Evolutionary conservation across 2,329 filamentous ascomycete genomes (phyloP), one percentile per base, ranked within the genome.

Genomic region (Neocatenulostroma microsporum): DNA sequence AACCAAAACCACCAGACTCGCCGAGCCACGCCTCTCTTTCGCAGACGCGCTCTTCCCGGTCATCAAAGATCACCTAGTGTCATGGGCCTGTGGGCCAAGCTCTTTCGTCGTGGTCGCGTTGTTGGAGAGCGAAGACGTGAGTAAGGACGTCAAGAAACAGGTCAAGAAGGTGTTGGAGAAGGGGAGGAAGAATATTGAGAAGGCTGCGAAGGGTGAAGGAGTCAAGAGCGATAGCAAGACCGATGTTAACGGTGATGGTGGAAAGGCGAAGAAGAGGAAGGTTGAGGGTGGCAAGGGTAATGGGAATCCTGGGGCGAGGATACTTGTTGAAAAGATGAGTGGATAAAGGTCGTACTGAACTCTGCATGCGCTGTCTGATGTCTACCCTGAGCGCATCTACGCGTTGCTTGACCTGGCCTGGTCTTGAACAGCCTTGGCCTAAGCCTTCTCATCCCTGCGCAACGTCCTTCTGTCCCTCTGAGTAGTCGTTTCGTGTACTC

Each of bases 51-150:
- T 98, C n/a, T 96, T 89, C 58, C 77, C 80, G 5, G 68, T 82
- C 43, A 88, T 96, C 60, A 76, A 83, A 57, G 74, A 79, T 1
- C 68, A 84, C 48, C 64, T 93, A 17, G 61, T 91, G 40, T 68
- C 77, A 14, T 98, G 91, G 91, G 88, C 89, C 0, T 88, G 80
- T 0, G 84, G 88, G 0, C 75, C 81, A 2, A 87, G 86, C 49
- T 84, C 84, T 1, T 96, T 94, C 51, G 84, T 94, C 9, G 73
- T 95, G 3, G 74, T 96, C 18, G 82, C 79, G 12, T 66, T 96
- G 47, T 62, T 88, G 4, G 89, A 96, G 63, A 75, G 82, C 0
- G 69, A 74, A 15, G 58, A 61, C 21, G 48, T 59, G 5, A 77
- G 78, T 40, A 91, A 91, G 52, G 69, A 68, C 18, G 70, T 78